Evolutionary conservation across 495 filamentous ascomycete genomes (phyloP).

Genomic region (Trichoderma parareesei): DNA sequence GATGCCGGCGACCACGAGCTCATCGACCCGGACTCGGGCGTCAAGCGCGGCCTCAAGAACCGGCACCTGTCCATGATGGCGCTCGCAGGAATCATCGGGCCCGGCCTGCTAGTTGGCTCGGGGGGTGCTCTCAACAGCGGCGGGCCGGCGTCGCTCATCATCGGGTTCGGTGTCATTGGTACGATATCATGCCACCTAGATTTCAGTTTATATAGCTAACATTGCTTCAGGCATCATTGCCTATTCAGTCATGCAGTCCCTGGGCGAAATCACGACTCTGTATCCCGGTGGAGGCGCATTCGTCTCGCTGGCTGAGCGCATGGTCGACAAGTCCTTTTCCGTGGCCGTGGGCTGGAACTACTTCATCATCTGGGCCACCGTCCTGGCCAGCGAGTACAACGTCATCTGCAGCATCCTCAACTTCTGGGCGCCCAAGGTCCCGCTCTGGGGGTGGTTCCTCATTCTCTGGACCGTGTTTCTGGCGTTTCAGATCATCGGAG

Average conservation of each 20-base stretch:
- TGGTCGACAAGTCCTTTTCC: constrained; percentile 69
- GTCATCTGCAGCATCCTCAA: constrained; percentile 51
- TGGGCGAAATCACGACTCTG: constrained; percentile 62
- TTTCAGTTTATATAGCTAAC: not conserved
- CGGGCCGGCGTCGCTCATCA: constrained; percentile 54
- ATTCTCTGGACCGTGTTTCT: constrained; percentile 53
- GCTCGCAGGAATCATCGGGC: constrained; percentile 49
- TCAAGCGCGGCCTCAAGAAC: constrained; percentile 53
- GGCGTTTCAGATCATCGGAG: constrained; percentile 37
- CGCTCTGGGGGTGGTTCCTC: constrained; percentile 50
- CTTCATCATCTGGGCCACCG: constrained; percentile 56
- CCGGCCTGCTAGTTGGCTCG: constrained; percentile 47
- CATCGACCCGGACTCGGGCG: constrained; percentile 40
- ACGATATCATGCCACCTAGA: not conserved
- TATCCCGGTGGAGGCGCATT: constrained; percentile 58
- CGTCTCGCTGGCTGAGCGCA: constrained; percentile 55
- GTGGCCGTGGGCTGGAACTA: constrained; percentile 84
- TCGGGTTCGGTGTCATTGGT: constrained; percentile 59
- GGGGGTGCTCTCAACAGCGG: constrained; percentile 53
- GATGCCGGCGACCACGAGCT: constrained; percentile 29
- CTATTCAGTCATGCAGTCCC: constrained; percentile 54
- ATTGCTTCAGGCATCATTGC: constrained; percentile 38
- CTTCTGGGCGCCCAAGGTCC: constrained; percentile 49
- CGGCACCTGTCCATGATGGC: constrained; percentile 69
- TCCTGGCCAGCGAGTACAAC: constrained; percentile 51